Evolutionary conservation across 441 rosid species (phyloP), one percentile per base, ranked within the genome.

Genomic region (Jatropha podagrica): DNA sequence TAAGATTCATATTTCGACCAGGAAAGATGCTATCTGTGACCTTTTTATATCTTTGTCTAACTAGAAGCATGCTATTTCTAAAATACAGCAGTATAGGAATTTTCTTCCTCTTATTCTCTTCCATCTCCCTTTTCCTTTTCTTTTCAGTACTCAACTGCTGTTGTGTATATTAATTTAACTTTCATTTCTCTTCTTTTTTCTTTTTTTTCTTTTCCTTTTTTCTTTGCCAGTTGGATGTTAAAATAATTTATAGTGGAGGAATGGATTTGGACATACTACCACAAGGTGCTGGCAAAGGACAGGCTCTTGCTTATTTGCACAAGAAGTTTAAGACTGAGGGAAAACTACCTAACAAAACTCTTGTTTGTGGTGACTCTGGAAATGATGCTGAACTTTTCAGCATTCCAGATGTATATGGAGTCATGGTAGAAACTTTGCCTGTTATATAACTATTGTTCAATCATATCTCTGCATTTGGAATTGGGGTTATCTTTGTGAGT

Each of bases 251-350:
- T 80, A 92, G 98, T 81, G 99, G 98, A 64, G 99, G 99, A 67
- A 92, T 90, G 91, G 97, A 93, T 83, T 86, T 95, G 83, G 99
- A 95, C 84, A 90, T 95, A 67, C 86, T 95, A 62, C 93, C 99
- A 64, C 93, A 89, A 89, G 97, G 98, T 84, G 98, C 97, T 27
- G 99, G 99, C 27, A 95, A 95, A 86, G 99, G 99, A 69, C 99
- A 93, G 86, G 99, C 98, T 72, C 95, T 93, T 74, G 94, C 97
- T 2, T 95, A 92, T 85, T 82, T 95, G 71, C 89, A 87, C 26
- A 79, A 86, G 82, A 93, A 95, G 83, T 89, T 95, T 37, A 91
- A 85, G 82, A 60, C 79, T 71, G 93, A 87, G 78, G 91, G 93
- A 75, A 89, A 84, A 75, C 84, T 83, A 56, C 98, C 97, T 41